phyloP scores from a whole-genome alignment of 331 rosid genomes.

The Pyracantha coccinea region DNA sequence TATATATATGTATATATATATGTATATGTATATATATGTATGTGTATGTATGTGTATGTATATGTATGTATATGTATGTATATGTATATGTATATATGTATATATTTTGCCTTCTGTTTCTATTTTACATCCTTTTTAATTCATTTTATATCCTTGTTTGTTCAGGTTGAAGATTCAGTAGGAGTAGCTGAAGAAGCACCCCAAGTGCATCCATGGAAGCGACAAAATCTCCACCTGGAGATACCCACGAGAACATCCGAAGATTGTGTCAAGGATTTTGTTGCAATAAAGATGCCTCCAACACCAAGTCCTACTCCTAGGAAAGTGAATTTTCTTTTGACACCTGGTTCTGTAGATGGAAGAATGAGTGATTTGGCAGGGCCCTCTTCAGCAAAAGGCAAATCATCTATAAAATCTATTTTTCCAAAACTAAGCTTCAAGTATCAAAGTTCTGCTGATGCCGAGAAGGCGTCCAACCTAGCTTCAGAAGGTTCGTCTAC shows the following conservation, averaged over 20 bases:
- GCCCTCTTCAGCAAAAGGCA: constrained; percentile 51
- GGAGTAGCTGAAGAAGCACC: constrained; percentile 30
- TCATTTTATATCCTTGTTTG: constrained; percentile 1
- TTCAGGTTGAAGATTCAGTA: constrained; percentile 47
- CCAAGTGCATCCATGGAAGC: constrained; percentile 42
- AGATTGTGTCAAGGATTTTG: constrained; percentile 42
- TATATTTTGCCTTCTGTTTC: not conserved
- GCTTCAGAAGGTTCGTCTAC: constrained; percentile 47
- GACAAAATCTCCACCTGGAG: constrained; percentile 48
- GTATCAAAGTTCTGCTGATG: constrained; percentile 49
- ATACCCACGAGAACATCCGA: constrained; percentile 54
- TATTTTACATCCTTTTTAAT: not conserved
- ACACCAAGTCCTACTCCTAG: constrained; percentile 69
- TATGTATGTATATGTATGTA: too few relatives aligned
- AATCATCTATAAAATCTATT: constrained; percentile 51
- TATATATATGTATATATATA: too few relatives aligned
- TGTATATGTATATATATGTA: not conserved
- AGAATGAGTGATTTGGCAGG: constrained; percentile 41
- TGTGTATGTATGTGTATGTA: too few relatives aligned
- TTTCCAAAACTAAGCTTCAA: constrained; percentile 75
- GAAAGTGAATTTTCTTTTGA: constrained; percentile 67
- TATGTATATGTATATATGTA: not conserved
- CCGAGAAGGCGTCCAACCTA: constrained; percentile 40
- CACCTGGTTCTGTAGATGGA: constrained; percentile 52
- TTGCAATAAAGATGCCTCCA: constrained; percentile 49